Percentiles rank a stretch among this genome's conserved stretches.
phyloP scores from a whole-genome alignment of 1,284 basidiomycete species.

The Boletus mariae region DNA sequence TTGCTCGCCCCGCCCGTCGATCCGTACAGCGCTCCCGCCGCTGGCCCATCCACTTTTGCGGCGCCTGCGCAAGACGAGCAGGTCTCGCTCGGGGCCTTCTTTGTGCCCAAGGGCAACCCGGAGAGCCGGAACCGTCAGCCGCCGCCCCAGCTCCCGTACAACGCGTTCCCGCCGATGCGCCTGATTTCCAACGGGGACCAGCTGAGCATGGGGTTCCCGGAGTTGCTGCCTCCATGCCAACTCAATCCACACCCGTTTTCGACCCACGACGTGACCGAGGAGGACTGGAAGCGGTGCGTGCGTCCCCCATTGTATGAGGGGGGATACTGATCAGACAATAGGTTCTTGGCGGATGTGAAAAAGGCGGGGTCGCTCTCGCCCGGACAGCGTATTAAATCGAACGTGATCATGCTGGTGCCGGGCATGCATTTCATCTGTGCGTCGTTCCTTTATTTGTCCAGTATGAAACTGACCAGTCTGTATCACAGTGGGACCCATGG shows the following conservation, averaged over 20 bases:
- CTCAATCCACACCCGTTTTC: constrained; percentile 25
- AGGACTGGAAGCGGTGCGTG: constrained; percentile 31
- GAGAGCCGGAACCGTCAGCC: constrained; percentile 28
- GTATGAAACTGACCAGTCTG: too few species aligned
- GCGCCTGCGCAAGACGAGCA: background rate
- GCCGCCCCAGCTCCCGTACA: constrained; percentile 15
- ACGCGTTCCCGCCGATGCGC: constrained; percentile 29
- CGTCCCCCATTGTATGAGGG: background rate
- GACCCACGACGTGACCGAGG: constrained; percentile 31
- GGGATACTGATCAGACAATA: background rate
- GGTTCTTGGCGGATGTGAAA: constrained; percentile 31
- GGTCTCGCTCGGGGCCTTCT: constrained; percentile 24
- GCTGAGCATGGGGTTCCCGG: constrained; percentile 25
- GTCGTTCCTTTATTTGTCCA: constrained; percentile 3
- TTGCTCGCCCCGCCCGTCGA: background rate
- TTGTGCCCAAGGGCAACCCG: constrained; percentile 25
- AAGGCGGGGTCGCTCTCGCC: constrained; percentile 19
- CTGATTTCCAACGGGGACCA: constrained; percentile 25
- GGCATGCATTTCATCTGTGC: constrained; percentile 24
- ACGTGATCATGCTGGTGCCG: constrained; percentile 20
- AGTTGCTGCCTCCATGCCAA: constrained; percentile 29
- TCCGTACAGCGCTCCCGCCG: background rate
- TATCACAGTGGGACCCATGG: background rate
- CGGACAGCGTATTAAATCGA: constrained; percentile 31
- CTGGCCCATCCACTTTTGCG: background rate